These are phyloP conservation scores for Ganoderma lucidum DNA, from an alignment of 1,284 basidiomycete genomes.

Conservation along the genomic window DNA sequence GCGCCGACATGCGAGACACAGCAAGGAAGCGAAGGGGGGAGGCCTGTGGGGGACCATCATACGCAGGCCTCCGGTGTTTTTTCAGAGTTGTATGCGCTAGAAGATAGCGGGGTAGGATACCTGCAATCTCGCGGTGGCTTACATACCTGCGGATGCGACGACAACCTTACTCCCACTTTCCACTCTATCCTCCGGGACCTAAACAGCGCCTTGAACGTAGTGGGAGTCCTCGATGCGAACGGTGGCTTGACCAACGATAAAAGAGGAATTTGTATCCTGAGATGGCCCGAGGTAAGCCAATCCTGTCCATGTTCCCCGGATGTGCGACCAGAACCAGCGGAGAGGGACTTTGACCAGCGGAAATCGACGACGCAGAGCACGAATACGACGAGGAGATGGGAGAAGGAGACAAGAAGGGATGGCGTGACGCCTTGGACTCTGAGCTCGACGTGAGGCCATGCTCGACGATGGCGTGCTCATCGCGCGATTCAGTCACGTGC, in stretches of 20 bases:
- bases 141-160: no score
- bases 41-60: background rate
- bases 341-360: background rate
- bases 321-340: background rate
- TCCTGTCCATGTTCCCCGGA: no score
- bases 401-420: constrained; percentile 18
- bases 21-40: background rate
- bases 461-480: constrained; percentile 39
- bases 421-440: background rate
- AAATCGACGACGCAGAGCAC: background rate
- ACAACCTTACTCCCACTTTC: background rate
- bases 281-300: no score
- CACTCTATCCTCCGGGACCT: background rate
- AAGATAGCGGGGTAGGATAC: background rate
- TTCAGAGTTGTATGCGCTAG: background rate
- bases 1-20: background rate
- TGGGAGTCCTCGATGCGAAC: background rate
- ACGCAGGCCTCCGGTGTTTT: background rate
- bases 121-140: background rate
- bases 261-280: no score
- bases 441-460: background rate
- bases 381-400: constrained; percentile 11
- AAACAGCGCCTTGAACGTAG: background rate
- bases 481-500: constrained; percentile 35
- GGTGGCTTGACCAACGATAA: no score